phyloP scores from a whole-genome alignment of 768 basidiomycete species.

The Sporobolomyces roseus region DNA sequence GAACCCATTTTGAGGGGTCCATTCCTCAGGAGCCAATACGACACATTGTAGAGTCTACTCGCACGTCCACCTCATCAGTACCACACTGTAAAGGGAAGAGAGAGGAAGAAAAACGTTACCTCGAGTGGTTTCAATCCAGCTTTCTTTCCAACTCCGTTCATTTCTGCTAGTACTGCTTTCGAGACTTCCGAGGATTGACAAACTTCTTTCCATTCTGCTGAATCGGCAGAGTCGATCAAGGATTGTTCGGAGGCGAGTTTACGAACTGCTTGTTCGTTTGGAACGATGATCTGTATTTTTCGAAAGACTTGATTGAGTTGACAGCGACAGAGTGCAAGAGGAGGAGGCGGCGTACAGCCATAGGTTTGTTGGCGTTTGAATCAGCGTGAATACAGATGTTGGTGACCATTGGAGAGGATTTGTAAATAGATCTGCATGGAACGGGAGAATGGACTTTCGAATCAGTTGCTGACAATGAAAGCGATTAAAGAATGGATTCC shows the following conservation, averaged over 20 bases:
- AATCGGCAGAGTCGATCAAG: constrained; percentile 42
- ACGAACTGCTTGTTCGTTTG: constrained; percentile 34
- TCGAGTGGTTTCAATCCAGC: constrained; percentile 64
- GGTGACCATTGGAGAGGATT: constrained; percentile 67
- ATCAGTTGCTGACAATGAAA: neutral
- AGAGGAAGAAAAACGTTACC: constrained; percentile 8
- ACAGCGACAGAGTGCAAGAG: neutral
- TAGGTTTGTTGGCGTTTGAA: constrained; percentile 70
- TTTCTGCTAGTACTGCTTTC: constrained; percentile 56
- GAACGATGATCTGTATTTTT: constrained; percentile 35
- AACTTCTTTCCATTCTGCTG: constrained; percentile 45
- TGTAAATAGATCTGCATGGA: constrained; percentile 62
- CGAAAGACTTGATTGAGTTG: neutral
- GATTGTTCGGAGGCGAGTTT: constrained; percentile 3
- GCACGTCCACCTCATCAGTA: neutral
- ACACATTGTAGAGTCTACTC: constrained; percentile 60
- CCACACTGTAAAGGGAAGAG: neutral
- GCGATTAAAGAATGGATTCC: too few relatives aligned
- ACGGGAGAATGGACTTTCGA: neutral
- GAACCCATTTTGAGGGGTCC: constrained; percentile 85
- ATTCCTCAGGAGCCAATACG: constrained; percentile 76
- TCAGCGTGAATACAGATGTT: constrained; percentile 82
- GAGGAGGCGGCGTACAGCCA: constrained; percentile 54
- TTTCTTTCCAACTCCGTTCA: constrained; percentile 69
- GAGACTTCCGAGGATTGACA: constrained; percentile 64